Conservation (phyloP, 495 filamentous ascomycete genomes). For the Penicillium ucsense region DNA sequence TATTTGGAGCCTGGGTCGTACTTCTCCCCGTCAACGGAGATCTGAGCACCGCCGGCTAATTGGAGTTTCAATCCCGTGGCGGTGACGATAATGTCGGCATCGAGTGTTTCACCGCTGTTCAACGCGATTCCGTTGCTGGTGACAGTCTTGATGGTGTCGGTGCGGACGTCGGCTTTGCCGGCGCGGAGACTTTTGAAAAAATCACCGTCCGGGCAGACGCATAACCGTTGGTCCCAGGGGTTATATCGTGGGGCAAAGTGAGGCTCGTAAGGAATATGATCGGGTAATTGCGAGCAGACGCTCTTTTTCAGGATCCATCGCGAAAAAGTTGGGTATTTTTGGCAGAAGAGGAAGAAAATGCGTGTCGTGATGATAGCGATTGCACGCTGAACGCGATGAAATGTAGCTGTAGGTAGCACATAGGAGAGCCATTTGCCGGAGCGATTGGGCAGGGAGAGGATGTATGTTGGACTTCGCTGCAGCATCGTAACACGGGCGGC, state of each 20-base stretch:
- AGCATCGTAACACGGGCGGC: slow-evolving; percentile 45
- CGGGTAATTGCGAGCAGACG: slow-evolving; percentile 43
- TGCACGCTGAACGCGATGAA: slow-evolving; percentile 32
- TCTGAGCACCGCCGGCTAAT: slow-evolving; percentile 38
- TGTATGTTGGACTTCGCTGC: slow-evolving; percentile 50
- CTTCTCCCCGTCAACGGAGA: slow-evolving; percentile 47
- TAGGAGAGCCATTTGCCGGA: slow-evolving; percentile 22
- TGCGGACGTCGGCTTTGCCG: slow-evolving; percentile 53
- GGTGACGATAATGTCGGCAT: slow-evolving; percentile 64
- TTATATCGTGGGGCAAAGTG: slow-evolving; percentile 66
- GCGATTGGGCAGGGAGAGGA: slow-evolving; percentile 43
- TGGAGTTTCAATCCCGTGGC: slow-evolving; percentile 60
- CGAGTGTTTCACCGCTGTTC: slow-evolving; percentile 43
- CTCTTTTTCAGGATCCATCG: slow-evolving; percentile 32
- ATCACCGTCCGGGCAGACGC: slow-evolving; percentile 61
- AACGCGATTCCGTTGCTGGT: slow-evolving; percentile 49
- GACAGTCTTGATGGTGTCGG: slow-evolving; percentile 57
- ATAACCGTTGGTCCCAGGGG: slow-evolving; percentile 67
- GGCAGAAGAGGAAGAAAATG: slow-evolving; percentile 45
- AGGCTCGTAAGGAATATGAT: slow-evolving; percentile 44
- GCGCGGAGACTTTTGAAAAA: slow-evolving; percentile 54
- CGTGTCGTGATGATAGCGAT: slow-evolving; percentile 36
- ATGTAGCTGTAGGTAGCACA: slow-evolving; percentile 29
- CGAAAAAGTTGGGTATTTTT: slow-evolving; percentile 43
- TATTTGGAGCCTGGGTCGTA: slow-evolving; percentile 36